phyloP scores from a whole-genome alignment of 2,329 filamentous ascomycete genomes.

The Lasiodiplodia sp. region DNA sequence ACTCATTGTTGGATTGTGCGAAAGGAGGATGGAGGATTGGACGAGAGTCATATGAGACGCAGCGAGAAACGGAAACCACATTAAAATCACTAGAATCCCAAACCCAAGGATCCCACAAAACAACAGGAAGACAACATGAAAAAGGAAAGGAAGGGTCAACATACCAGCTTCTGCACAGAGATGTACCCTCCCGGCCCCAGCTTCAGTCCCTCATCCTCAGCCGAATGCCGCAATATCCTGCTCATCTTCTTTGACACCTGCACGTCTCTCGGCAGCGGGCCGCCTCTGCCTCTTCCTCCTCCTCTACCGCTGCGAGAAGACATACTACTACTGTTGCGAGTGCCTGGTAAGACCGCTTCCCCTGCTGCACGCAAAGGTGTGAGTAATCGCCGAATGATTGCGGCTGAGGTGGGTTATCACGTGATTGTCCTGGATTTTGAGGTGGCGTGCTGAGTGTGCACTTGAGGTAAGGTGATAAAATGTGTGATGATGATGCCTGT shows the following conservation, averaged over 20 bases:
- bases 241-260: constrained; percentile 59
- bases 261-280: constrained; percentile 48
- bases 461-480: too few species aligned
- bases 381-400: too few species aligned
- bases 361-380: neutral
- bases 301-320: constrained; percentile 7
- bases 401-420: too few species aligned
- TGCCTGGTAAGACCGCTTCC: too few species aligned
- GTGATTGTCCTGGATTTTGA: too few species aligned
- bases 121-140: neutral
- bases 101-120: too few species aligned
- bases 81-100: too few species aligned
- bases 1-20: too few species aligned
- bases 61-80: neutral
- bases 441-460: too few species aligned
- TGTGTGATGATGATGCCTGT: too few species aligned
- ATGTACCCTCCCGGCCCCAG: constrained; percentile 67
- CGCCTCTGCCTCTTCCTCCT: constrained; percentile 15
- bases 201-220: constrained; percentile 65
- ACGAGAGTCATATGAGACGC: too few species aligned
- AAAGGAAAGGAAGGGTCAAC: constrained; percentile 35
- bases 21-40: too few species aligned
- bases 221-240: constrained; percentile 67
- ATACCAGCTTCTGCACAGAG: constrained; percentile 65
- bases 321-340: neutral